phyloP scores from a whole-genome alignment of 345 rosid species.

The Capsella bursapastoris region DNA sequence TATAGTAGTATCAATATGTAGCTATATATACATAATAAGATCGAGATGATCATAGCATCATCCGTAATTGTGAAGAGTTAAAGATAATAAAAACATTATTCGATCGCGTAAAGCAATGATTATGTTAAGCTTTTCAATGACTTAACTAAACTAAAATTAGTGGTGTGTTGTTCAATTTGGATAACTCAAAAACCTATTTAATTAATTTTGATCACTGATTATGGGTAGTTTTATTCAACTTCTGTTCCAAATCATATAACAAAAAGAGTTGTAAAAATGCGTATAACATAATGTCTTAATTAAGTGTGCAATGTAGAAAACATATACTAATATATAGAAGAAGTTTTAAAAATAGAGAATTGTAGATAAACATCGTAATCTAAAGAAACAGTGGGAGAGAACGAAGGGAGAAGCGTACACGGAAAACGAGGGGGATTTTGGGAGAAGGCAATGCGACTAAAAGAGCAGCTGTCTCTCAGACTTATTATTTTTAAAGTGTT shows the following conservation, averaged over 20 bases:
- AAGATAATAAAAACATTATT: background rate
- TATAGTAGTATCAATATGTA: background rate
- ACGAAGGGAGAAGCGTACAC: slow-evolving; percentile 57
- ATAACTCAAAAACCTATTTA: background rate
- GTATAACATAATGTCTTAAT: no score
- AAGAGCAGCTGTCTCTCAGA: slow-evolving; percentile 38
- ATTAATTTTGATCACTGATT: no score
- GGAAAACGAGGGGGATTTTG: slow-evolving; percentile 60
- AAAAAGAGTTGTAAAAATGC: no score
- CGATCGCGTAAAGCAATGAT: background rate
- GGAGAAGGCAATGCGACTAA: slow-evolving; percentile 15
- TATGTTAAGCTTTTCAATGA: background rate
- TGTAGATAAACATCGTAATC: slow-evolving; percentile 21
- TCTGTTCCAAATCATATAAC: no score
- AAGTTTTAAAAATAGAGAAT: background rate
- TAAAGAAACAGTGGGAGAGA: background rate
- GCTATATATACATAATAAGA: background rate
- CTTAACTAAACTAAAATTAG: background rate
- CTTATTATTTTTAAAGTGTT: slow-evolving; percentile 44
- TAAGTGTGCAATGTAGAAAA: no score
- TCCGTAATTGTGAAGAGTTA: background rate
- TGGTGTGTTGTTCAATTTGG: background rate
- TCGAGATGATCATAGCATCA: background rate
- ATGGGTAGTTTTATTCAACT: no score
- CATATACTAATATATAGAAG: no score